These are phyloP conservation scores for Volvariella volvacea DNA, from an alignment of 1,284 basidiomycete genomes.

Conservation along the genomic window DNA sequence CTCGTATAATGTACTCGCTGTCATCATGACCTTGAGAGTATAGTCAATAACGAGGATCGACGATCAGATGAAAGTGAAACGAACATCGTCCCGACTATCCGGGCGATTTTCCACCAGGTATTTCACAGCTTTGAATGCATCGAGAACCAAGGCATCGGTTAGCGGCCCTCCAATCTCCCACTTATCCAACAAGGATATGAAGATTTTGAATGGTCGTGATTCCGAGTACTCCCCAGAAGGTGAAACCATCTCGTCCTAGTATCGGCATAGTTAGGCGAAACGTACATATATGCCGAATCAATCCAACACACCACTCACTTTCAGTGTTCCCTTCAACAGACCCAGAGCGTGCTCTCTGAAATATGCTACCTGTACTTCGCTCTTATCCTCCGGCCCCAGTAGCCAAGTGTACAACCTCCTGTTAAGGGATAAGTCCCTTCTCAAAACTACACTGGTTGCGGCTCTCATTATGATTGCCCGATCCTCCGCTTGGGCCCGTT, in stretches of 20 bases:
- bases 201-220: constrained; percentile 89
- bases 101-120: constrained; percentile 42
- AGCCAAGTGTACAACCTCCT: constrained; percentile 93
- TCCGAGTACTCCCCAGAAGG: constrained; percentile 67
- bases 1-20: constrained; percentile 88
- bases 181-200: constrained; percentile 92
- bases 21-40: constrained; percentile 60
- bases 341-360: constrained; percentile 64
- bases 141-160: constrained; percentile 74
- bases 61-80: constrained; percentile 14
- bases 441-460: constrained; percentile 77
- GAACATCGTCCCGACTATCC: constrained; percentile 60
- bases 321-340: constrained; percentile 63
- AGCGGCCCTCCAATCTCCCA: constrained; percentile 90
- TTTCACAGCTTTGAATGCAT: constrained; percentile 71
- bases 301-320: constrained; percentile 32
- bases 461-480: constrained; percentile 73
- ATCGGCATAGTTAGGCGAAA: constrained; percentile 7
- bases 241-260: constrained; percentile 66
- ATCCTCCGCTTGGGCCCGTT: constrained; percentile 60
- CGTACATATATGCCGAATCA: constrained; percentile 4
- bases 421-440: constrained; percentile 90
- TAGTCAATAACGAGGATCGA: constrained; percentile 3
- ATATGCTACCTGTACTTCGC: constrained; percentile 66
- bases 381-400: constrained; percentile 74